Base-by-base conservation (phyloP, 169 alveolate species). In the Cryptosporidium bovis region DNA sequence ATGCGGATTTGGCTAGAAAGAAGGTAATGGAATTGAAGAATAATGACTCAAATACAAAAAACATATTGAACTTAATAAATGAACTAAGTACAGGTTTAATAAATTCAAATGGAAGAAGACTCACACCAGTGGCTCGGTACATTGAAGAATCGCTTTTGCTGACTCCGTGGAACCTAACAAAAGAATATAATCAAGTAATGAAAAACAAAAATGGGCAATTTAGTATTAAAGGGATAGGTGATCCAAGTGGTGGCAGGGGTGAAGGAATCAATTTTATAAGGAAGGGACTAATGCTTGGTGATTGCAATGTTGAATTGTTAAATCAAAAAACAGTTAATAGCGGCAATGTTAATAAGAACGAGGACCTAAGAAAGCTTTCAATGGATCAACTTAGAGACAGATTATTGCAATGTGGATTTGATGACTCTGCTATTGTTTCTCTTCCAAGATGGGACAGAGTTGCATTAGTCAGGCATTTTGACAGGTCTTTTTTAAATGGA, bases 391-490 rank as follows among this genome's bases (percentile, higher is more conserved):
- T 94, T 33, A 71, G 93, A 36, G 90, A 92, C 66, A 82, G 97
- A n/a, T 90, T 94, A 29, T 90, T 90, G 44, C 90, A 91, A 65
- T 94, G 93, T 71, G 97, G 97, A 31, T 92, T 94, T 64, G 82
- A 93, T 24, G 97, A 94, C n/a, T 91, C 91, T 2, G 95, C 93
- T 1, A 93, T 94, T 27, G 90, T 90, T 51, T 91, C 96, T 50
- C 89, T 94, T 64, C 97, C 97, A 16, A 87, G 97, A 60, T 94
- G 97, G 97, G 97, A 94, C 51, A 95, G 94, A 64, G 97, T 94
- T 24, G 97, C 97, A 18, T 84, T 94, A 15, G 97, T 94, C 44
- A 51, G 96, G 20, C 96, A 94, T 64, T 94, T 77, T 40, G 69
- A 56, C 48, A 40, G 48, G 48, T 40, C 48, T 40, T 40, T 40